Evolutionary conservation across 768 basidiomycete species (phyloP), one percentile per base, ranked within the genome.

Genomic region (Russula emetica): DNA sequence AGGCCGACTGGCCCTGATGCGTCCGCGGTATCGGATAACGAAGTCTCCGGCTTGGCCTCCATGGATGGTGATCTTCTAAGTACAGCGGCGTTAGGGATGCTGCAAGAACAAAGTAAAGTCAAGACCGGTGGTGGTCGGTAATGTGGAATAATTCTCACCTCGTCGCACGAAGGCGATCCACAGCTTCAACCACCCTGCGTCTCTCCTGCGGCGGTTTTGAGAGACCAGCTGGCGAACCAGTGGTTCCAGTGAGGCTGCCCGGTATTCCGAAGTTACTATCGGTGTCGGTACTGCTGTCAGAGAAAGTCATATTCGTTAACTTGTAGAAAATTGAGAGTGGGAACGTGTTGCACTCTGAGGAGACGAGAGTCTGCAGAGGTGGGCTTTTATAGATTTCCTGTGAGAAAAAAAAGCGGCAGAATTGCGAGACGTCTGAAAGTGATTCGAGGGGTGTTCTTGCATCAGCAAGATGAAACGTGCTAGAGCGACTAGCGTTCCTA

Each of bases 61-160:
- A n/a, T n/a, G n/a, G n/a, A n/a, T n/a, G n/a, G n/a, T n/a, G n/a
- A n/a, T n/a, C n/a, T n/a, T n/a, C n/a, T n/a, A n/a, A 88, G 80
- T 45, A 90, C 88, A 0, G 83, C 85, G 26, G 90, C 88, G 65
- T 83, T 81, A 0, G 88, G 89, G 0, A 90, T 74, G 67, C 49
- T 50, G 49, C 49, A 28, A 18, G n/a, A 16, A 28, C 20, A 38
- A 24, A 36, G 6, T 22, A 3, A 54, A 24, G n/a, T 22, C 14
- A 22, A 36, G 14, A 24, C n/a, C 34, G 7, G 34, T 4, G n/a
- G 13, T 36, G 34, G 34, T 14, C 6, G 2, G 32, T 5, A n/a
- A 7, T 9, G 11, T n/a, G 16, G 14, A 10, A 18, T 40, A 18
- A 55, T 40, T 18, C 54, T 40, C n/a, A 55, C 54, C 24, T 22